Base-by-base conservation (phyloP, 192 early-diverging fungal genomes). In the Lunasporangiospora selenospora region DNA sequence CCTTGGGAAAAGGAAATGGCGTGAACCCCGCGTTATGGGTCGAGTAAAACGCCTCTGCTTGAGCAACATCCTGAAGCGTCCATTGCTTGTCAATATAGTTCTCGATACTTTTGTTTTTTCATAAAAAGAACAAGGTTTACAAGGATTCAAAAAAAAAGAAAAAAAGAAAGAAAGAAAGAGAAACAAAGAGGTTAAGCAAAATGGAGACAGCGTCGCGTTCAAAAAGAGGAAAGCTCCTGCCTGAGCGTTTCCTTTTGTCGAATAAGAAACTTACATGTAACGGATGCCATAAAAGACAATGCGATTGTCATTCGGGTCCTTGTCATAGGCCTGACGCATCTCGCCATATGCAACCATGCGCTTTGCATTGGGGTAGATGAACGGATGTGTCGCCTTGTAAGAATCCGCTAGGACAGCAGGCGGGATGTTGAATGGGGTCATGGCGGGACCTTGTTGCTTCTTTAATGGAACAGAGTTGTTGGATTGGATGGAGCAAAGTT, bases 261-360 rank as follows among this genome's bases (percentile, higher is more conserved):
- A 18, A 38, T 34, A 21, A 38, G 5, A 2, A 10, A 36, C 32
- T 53, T 77, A 81, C 79, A 95, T 82, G 81, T 92, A 92, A n/a
- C 90, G 85, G 11, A 94, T 86, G 13, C 94, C 94, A 75, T 90
- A 94, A 55, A 89, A 89, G 38, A 95, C 84, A 30, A 94, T 86
- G 41, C 94, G 89, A 23, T 77, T 64, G 75, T 95, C 94, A 15
- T 79, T 47, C 0, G 58, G 23, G 67, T 94, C 89, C 26, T 85
- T 81, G 48, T 92, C 77, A 65, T 78, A 92, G 5, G 80, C 67
- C 11, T 75, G 58, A 4, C 94, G 90, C 76, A 92, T 93, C 67
- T 95, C 94, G 34, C 81, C 88, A 53, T 95, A 95, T 32, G 94
- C 94, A 24, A 88, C 83, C 76, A 90, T 87, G 77, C 81, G 78